Base-by-base conservation (phyloP, 768 basidiomycete genomes). In the Pulveroboletus sp. region DNA sequence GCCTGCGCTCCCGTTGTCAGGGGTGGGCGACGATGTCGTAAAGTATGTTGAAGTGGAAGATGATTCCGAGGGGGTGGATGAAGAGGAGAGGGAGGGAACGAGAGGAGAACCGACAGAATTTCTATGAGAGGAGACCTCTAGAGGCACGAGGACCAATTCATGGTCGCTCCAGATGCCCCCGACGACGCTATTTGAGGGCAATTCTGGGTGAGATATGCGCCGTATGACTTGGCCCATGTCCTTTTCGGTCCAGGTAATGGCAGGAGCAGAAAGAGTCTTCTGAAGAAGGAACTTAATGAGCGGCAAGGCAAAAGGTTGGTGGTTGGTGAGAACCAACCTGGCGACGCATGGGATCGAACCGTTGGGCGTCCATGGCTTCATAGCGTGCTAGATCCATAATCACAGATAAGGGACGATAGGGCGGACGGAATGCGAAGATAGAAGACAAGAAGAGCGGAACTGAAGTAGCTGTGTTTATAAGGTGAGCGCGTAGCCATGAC, bases 91-190 rank as follows among this genome's bases (percentile, higher is more conserved):
- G 4, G 58, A 58, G 19, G 40, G 44, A 53, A 55, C 52, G 20
- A 61, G 24, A 27, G 31, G 7, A 19, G 59, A 64, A 17, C 23
- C 40, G 43, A 62, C 3, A 21, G 62, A 63, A 41, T 41, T 16
- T 50, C 62, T 45, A 44, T 43, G 42, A 17, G 51, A 46, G 34
- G 59, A 40, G 9, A 66, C 63, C 4, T 60, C 63, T 8, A 67
- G 44, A 24, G 67, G 67, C 33, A 67, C 57, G 47, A 69, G 55
- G 49, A 67, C 66, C 27, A 69, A 39, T 48, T 67, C 66, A 25
- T 67, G 67, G 61, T 67, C 67, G 24, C 64, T 61, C 66, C 66
- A 67, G 12, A 67, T 46, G 17, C 67, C 66, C 14, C 67, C 66
- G 5, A 67, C 63, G 42, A 54, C 56, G 6, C 45, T 50, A 32